Conservation (phyloP, 805 yeast genomes). For the Metschnikowia colocasiae region DNA sequence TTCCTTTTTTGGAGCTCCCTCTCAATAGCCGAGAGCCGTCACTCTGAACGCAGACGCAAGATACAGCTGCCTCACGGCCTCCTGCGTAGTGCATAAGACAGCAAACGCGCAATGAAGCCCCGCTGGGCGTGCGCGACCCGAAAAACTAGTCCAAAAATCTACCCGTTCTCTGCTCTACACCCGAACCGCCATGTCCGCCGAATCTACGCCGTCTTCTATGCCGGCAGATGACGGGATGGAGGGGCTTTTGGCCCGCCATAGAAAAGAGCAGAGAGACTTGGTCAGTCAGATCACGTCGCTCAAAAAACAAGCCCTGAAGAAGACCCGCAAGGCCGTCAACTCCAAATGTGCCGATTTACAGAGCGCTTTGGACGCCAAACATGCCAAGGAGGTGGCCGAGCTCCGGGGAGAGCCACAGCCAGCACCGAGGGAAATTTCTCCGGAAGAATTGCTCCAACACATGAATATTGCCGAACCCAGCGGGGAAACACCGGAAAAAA, state of each 20-base stretch:
- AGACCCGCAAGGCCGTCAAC: constrained; percentile 65
- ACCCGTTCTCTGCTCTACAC: neutral
- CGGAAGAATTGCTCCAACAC: constrained; percentile 54
- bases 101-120: constrained; percentile 1
- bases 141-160: neutral
- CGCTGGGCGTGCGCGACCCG: constrained; percentile 2
- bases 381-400: constrained; percentile 46
- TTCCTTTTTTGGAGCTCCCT: neutral
- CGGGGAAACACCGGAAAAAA: too few relatives aligned
- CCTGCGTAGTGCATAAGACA: neutral
- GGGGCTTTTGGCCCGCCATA: constrained; percentile 55
- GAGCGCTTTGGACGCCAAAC: constrained; percentile 49
- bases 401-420: constrained; percentile 9
- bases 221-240: constrained; percentile 27
- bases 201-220: neutral
- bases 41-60: constrained; percentile 1
- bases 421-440: constrained; percentile 44
- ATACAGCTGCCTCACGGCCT: neutral
- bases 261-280: constrained; percentile 65
- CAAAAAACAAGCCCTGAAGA: constrained; percentile 80
- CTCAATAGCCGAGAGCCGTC: neutral
- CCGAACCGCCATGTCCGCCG: neutral
- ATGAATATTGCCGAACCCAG: constrained; percentile 6
- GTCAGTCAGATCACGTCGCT: constrained; percentile 65
- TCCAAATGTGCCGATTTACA: constrained; percentile 60